Percentiles rank a stretch among this genome's conserved stretches.
phyloP scores from a whole-genome alignment of 116 monocot genomes.

The Thalassia testudinum region DNA sequence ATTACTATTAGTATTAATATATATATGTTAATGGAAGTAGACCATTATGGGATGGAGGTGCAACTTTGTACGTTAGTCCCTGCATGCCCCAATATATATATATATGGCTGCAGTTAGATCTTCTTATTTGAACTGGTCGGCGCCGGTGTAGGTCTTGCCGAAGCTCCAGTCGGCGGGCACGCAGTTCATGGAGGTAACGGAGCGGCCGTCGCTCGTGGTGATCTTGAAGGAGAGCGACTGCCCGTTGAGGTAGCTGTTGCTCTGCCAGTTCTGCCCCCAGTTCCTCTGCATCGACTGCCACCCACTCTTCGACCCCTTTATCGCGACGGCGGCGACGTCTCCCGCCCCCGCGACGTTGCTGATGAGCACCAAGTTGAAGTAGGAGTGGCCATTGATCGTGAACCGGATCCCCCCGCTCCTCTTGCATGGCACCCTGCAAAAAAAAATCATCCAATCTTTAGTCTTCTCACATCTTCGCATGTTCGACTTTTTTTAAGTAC shows the following conservation, averaged over 20 bases:
- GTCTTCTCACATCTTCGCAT: too few relatives aligned
- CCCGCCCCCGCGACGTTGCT: conserved; percentile 69
- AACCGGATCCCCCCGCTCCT: conserved; percentile 54
- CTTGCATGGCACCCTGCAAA: conserved; percentile 39
- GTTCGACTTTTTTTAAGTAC: too few relatives aligned
- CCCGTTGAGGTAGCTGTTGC: conserved; percentile 31
- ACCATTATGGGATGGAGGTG: too few relatives aligned
- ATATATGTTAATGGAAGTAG: too few relatives aligned
- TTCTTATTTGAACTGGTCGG: conserved; percentile 11
- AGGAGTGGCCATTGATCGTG: conserved; percentile 66
- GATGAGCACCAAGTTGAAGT: conserved; percentile 76
- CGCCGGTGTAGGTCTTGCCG: conserved; percentile 56
- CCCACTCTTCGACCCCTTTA: conserved; percentile 39
- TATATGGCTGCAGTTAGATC: too few relatives aligned
- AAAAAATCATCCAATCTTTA: not conserved
- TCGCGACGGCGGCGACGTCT: conserved; percentile 30
- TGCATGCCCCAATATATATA: too few relatives aligned
- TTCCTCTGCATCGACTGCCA: conserved; percentile 64
- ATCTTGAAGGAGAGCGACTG: conserved; percentile 63
- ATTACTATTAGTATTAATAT: too few relatives aligned
- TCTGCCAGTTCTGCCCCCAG: conserved; percentile 86
- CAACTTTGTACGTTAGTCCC: too few relatives aligned
- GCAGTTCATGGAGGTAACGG: conserved; percentile 24
- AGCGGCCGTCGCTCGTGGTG: conserved; percentile 48
- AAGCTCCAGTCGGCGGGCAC: conserved; percentile 43